Evolutionary conservation across 2,329 filamentous ascomycete species (phyloP).

Genomic region (Colletotrichum sp.): DNA sequence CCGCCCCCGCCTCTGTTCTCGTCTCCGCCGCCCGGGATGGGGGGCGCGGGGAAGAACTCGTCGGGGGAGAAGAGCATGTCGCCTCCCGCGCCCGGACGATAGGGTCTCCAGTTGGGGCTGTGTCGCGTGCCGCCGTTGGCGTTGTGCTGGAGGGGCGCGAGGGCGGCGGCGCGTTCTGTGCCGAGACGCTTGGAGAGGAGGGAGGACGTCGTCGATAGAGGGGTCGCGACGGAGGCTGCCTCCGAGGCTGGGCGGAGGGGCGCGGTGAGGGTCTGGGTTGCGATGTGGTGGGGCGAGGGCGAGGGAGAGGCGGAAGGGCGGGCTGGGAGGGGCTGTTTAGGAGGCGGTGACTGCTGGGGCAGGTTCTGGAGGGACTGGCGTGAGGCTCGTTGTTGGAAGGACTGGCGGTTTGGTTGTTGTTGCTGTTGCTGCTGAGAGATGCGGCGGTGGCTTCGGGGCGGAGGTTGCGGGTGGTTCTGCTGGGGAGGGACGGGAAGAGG

Average conservation of each 20-base stretch:
- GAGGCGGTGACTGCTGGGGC: conserved; percentile 7
- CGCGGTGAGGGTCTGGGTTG: conserved; percentile 6
- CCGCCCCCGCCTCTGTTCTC: not conserved
- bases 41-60: not conserved
- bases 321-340: conserved; percentile 1
- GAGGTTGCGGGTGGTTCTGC: conserved; percentile 14
- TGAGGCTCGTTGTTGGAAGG: conserved; percentile 15
- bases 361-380: conserved; percentile 19
- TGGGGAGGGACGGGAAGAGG: conserved; percentile 21
- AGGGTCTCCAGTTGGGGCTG: conserved; percentile 24
- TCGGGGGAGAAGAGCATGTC: conserved; percentile 15
- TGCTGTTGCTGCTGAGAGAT: conserved; percentile 25
- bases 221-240: conserved; percentile 21
- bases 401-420: conserved; percentile 21
- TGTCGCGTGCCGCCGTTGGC: conserved; percentile 20
- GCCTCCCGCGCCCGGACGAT: not conserved
- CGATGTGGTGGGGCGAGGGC: not conserved
- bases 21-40: not conserved
- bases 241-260: conserved; percentile 12
- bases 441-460: conserved; percentile 19
- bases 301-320: not conserved
- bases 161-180: conserved; percentile 50
- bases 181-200: conserved; percentile 60
- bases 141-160: conserved; percentile 37
- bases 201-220: conserved; percentile 37